phyloP scores from a whole-genome alignment of 345 rosid genomes.

The Rhizophora apiculata region DNA sequence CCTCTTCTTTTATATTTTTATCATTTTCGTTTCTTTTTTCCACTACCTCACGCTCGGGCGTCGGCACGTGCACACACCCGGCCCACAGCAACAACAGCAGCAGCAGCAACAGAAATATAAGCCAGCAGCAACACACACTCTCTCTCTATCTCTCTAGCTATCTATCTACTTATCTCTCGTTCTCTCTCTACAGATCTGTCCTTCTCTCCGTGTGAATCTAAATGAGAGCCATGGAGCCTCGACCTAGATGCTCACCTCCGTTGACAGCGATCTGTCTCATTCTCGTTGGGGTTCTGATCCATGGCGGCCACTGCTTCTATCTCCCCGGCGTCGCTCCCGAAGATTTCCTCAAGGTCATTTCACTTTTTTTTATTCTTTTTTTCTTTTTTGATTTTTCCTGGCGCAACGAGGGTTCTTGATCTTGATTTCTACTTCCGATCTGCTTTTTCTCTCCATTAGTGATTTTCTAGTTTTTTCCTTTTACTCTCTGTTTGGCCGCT shows the following conservation, averaged over 20 bases:
- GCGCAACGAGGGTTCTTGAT: constrained; percentile 11
- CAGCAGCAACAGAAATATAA: no score
- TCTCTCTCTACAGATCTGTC: no score
- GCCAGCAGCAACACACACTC: no score
- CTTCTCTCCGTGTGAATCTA: constrained; percentile 5
- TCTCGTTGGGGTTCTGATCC: constrained; percentile 45
- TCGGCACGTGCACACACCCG: no score
- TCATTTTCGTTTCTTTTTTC: no score
- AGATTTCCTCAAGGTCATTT: constrained; percentile 73
- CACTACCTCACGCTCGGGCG: no score
- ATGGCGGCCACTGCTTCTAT: constrained; percentile 69
- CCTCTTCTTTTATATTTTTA: no score
- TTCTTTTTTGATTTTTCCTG: not conserved
- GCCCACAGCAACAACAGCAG: no score
- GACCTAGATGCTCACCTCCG: constrained; percentile 21
- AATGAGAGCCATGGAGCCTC: constrained; percentile 40
- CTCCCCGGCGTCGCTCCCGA: constrained; percentile 98
- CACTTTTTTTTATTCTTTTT: not conserved
- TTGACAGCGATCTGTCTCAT: constrained; percentile 24
- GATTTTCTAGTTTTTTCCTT: not conserved
- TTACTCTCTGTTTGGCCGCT: not conserved
- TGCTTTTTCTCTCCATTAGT: not conserved
- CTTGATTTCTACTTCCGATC: constrained; percentile 18
- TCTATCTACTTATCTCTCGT: not conserved
- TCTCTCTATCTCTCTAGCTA: not conserved